Evolutionary conservation across 2,329 filamentous ascomycete genomes (phyloP).

Genomic region (Hortaea werneckii): DNA sequence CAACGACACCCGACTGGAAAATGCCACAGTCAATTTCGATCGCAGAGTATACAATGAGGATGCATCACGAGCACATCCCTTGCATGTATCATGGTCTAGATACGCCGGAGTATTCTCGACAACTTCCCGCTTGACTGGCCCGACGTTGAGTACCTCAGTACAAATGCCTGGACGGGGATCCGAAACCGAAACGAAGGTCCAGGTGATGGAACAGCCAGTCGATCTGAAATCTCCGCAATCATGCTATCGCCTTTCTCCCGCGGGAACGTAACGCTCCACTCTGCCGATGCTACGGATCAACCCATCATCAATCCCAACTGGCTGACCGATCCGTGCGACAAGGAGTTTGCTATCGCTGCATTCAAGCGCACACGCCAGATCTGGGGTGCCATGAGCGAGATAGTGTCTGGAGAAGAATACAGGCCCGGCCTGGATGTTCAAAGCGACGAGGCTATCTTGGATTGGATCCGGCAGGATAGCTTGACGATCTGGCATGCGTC

Average conservation of each 20-base stretch:
- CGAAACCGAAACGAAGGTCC: conserved; percentile 1
- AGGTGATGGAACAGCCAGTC: conserved; percentile 11
- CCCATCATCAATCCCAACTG: conserved; percentile 30
- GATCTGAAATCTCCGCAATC: conserved; percentile 14
- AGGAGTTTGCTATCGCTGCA: conserved; percentile 21
- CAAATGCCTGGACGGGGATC: background rate
- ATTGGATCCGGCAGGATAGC: background rate
- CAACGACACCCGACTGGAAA: conserved; percentile 1
- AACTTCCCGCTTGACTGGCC: conserved; percentile 26
- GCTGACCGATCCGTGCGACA: conserved; percentile 25
- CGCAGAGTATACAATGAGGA: no score
- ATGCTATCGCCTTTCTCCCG: conserved; percentile 26
- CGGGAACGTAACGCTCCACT: conserved; percentile 26
- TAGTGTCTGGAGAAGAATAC: background rate
- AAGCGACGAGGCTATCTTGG: conserved; percentile 3
- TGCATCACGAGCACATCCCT: no score
- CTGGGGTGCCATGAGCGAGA: background rate
- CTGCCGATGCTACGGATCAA: conserved; percentile 15
- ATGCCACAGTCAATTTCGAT: no score
- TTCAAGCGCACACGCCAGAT: conserved; percentile 2
- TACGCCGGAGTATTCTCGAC: no score
- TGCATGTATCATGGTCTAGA: no score
- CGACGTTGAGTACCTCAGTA: conserved; percentile 18
- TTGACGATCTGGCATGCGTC: conserved; percentile 8
- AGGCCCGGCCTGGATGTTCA: conserved; percentile 9